Base-by-base conservation (phyloP, 2,329 filamentous ascomycete species). In the Sclerotinia minor region DNA sequence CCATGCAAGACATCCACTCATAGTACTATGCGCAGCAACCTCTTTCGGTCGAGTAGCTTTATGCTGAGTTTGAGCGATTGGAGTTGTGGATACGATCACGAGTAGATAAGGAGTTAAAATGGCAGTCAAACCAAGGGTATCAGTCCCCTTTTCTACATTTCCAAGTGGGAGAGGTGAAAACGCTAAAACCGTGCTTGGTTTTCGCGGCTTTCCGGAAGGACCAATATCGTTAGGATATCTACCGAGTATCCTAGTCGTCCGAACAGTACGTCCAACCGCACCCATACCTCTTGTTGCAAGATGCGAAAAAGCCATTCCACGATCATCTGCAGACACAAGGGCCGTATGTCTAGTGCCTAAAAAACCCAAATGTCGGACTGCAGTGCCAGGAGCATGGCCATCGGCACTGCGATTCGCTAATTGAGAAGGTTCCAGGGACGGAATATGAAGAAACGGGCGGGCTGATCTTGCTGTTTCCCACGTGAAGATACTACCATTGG, bases 291-390 rank as follows among this genome's bases (percentile, higher is more conserved):
- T 85, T 13, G 92, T 96, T 13, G 95, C 96, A 13, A 99, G 85
- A 79, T 99, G 96, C 3, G 95, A 97, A 78, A 99, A 99, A 0
- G 95, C 94, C 96, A 99, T 99, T 26, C 96, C 95, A 60, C 87
- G 87, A 75, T 96, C 92, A 79, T 99, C 94, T 2, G 95, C 95
- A 5, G 95, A 99, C 15, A 98, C 94, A 6, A 99, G 83, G 4
- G 96, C 95, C 19, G 95, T 99, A 75, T 95, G 94, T 69, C 96
- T 86, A 3, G 92, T 97, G 9, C 94, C 95, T 7, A 99, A 83
- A 76, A 99, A 99, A 0, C 94, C 95, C n/a, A 99, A 80, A 78
- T 99, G 94, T 8, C 95, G 87, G 55, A 99, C 87, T 3, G 92
- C 85, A 44, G 89, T 87, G 69, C 90, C 90, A 7, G 88, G 84